Conservation (phyloP, 805 yeast species). For the Pichia rugopelliculosa region DNA sequence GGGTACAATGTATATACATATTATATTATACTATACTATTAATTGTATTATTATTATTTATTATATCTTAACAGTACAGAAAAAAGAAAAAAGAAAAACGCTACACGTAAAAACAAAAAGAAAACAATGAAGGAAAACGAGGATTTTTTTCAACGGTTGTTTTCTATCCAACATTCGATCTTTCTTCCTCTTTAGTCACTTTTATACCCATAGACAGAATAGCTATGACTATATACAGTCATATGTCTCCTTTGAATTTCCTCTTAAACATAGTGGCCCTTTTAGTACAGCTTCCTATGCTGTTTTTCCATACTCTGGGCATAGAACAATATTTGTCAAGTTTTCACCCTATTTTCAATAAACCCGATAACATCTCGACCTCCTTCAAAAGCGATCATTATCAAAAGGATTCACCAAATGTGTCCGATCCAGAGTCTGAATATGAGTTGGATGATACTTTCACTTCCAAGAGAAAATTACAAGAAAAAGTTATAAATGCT, state of each 20-base stretch:
- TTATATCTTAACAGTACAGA: too few relatives aligned
- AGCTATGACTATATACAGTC: background rate
- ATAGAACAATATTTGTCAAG: conserved; percentile 15
- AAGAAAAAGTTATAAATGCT: conserved; percentile 18
- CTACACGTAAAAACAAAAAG: background rate
- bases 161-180: background rate
- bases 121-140: background rate
- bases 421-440: background rate
- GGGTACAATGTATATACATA: background rate
- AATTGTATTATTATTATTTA: too few relatives aligned
- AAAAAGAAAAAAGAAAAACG: background rate
- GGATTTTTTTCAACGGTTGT: background rate
- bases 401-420: background rate
- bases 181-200: too few relatives aligned
- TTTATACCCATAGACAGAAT: too few relatives aligned
- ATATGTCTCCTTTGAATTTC: background rate
- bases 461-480: conserved; percentile 2
- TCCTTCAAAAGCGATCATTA: background rate
- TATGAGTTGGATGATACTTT: background rate
- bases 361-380: conserved; percentile 19
- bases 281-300: conserved; percentile 18
- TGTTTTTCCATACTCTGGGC: conserved; percentile 18
- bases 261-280: conserved; percentile 9
- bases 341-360: conserved; percentile 13
- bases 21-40: too few relatives aligned